phyloP scores from a whole-genome alignment of 495 filamentous ascomycete genomes.

The Talaromyces thailandensis region DNA sequence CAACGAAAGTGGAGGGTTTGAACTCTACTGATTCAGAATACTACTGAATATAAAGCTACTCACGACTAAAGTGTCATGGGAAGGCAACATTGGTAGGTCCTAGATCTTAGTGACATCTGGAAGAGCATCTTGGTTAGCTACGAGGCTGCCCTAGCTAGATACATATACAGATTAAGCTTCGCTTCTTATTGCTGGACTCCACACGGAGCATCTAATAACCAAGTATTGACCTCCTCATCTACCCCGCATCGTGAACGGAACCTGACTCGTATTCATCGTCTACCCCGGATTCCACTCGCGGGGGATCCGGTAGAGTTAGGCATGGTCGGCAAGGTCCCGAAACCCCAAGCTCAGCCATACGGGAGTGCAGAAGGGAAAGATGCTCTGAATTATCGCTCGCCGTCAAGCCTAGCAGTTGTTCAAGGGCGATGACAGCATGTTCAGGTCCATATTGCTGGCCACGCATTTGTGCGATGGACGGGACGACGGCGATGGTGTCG shows the following conservation, averaged over 20 bases:
- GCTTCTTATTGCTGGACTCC: not conserved
- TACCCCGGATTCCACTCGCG: not conserved
- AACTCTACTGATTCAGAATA: too few species aligned
- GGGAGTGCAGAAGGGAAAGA: not conserved
- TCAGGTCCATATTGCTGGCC: conserved; percentile 7
- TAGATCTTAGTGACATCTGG: not conserved
- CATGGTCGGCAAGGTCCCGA: not conserved
- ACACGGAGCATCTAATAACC: not conserved
- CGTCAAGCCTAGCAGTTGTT: conserved; percentile 1
- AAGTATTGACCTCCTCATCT: not conserved
- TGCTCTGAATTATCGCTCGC: not conserved
- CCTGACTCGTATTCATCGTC: not conserved
- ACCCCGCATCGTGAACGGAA: not conserved
- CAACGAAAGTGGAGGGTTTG: not conserved
- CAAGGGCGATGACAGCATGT: conserved; percentile 9
- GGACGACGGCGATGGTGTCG: conserved; percentile 11
- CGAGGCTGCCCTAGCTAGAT: not conserved
- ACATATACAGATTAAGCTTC: not conserved
- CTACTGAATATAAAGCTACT: not conserved
- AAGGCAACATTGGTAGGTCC: not conserved
- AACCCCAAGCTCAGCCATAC: not conserved
- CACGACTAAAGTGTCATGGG: not conserved
- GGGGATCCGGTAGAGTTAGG: not conserved
- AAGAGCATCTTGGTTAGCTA: not conserved
- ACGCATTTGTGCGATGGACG: conserved; percentile 6